These are phyloP conservation scores for Wickerhamomyces sp. DNA, from an alignment of 1,139 yeast genomes.

Conservation along the genomic window DNA sequence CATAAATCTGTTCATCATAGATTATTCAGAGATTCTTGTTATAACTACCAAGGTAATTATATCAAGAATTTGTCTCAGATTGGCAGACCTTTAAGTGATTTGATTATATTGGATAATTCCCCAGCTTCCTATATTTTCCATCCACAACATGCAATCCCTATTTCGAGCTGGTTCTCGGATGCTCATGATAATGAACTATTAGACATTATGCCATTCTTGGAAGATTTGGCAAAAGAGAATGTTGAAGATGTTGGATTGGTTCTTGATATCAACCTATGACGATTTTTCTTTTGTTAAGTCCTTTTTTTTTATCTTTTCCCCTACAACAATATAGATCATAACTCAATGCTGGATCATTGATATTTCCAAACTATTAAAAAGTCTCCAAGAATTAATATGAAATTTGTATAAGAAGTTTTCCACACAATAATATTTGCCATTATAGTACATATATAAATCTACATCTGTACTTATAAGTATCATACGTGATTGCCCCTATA, in stretches of 20 bases:
- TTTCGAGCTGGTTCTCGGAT: constrained; percentile 97
- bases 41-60: constrained; percentile 82
- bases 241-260: constrained; percentile 84
- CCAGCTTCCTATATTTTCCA: constrained; percentile 97
- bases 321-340: not conserved
- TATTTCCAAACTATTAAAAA: too few species aligned
- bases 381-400: not conserved
- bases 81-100: constrained; percentile 84
- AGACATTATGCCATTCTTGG: constrained; percentile 86
- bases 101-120: constrained; percentile 90
- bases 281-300: not conserved
- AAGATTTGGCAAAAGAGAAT: constrained; percentile 61
- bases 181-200: constrained; percentile 92
- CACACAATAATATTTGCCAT: not conserved
- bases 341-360: not conserved
- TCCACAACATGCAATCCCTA: constrained; percentile 98
- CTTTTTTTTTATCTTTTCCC: too few species aligned
- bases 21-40: constrained; percentile 82
- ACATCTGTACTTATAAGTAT: too few species aligned
- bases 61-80: constrained; percentile 90
- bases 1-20: constrained; percentile 80
- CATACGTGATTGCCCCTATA: too few species aligned
- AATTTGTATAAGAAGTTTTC: not conserved
- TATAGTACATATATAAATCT: too few species aligned
- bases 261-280: constrained; percentile 62